Conservation (phyloP, 768 basidiomycete genomes). For the Pleurotus salmoneostramineus region DNA sequence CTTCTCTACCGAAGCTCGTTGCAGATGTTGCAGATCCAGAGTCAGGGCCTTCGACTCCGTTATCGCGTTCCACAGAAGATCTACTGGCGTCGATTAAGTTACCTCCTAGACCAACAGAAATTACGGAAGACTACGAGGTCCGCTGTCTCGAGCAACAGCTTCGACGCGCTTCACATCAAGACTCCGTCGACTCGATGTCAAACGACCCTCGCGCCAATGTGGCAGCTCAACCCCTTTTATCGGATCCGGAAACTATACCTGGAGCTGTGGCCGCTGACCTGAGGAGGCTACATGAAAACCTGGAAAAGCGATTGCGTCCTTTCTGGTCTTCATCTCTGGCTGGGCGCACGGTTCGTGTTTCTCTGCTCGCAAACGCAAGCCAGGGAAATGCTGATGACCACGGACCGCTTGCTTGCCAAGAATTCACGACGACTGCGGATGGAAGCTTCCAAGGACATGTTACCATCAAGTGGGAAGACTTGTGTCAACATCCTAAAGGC, state of each 20-base stretch:
- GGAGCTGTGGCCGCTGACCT: slow-evolving; percentile 22
- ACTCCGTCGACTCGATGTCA: slow-evolving; percentile 5
- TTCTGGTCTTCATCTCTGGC: slow-evolving; percentile 80
- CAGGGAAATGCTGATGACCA: slow-evolving; percentile 23
- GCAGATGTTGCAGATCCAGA: slow-evolving; percentile 19
- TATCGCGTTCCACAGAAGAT: slow-evolving; percentile 45
- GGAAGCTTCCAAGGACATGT: slow-evolving; percentile 73
- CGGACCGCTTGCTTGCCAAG: slow-evolving; percentile 43
- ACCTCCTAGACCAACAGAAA: slow-evolving; percentile 57
- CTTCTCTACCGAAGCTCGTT: slow-evolving; percentile 61
- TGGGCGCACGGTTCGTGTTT: slow-evolving; percentile 56
- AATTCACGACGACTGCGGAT: slow-evolving; percentile 58
- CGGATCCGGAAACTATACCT: slow-evolving; percentile 8
- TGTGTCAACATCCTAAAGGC: slow-evolving; percentile 58
- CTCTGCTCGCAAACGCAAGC: slow-evolving; percentile 48
- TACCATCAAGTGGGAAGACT: slow-evolving; percentile 61
- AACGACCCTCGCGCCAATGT: background rate
- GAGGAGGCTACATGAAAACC: slow-evolving; percentile 63
- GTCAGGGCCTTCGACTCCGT: slow-evolving; percentile 22
- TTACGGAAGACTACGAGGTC: slow-evolving; percentile 54
- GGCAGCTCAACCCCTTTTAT: background rate
- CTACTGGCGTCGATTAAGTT: slow-evolving; percentile 41
- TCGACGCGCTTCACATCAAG: slow-evolving; percentile 22
- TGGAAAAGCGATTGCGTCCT: slow-evolving; percentile 70
- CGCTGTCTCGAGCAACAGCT: slow-evolving; percentile 54